Evolutionary conservation across 1,139 yeast genomes (phyloP).

Genomic region (Meyerozyma carpophila): DNA sequence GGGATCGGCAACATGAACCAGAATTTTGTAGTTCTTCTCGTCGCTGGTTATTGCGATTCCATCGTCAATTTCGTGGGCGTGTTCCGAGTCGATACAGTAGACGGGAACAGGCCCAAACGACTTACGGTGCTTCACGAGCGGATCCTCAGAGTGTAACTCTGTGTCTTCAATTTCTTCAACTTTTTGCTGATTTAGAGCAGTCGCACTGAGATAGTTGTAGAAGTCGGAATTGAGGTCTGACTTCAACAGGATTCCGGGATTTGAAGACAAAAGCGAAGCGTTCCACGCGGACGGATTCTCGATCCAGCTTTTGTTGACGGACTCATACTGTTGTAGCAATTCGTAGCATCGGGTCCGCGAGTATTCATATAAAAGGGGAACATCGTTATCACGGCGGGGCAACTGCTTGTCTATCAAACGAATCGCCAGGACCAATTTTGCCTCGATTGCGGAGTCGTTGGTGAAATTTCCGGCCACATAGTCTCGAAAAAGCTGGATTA

Average conservation of each 20-base stretch:
- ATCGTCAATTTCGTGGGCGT: slow-evolving; percentile 91
- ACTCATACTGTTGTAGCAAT: slow-evolving; percentile 26
- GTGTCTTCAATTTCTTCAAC: too few relatives aligned
- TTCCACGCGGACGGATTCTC: slow-evolving; percentile 49
- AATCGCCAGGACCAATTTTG: slow-evolving; percentile 30
- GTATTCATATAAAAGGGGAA: slow-evolving; percentile 32
- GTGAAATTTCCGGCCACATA: slow-evolving; percentile 45
- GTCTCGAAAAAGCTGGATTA: slow-evolving; percentile 40
- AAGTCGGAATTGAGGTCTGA: slow-evolving; percentile 40
- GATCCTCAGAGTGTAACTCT: slow-evolving; percentile 26
- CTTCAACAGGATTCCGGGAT: slow-evolving; percentile 28
- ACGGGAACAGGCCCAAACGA: slow-evolving; percentile 45
- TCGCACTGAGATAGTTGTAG: slow-evolving; percentile 25
- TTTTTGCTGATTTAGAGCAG: too few relatives aligned
- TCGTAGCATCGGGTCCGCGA: slow-evolving; percentile 47
- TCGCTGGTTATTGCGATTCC: slow-evolving; percentile 62
- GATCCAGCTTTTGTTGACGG: slow-evolving; percentile 15
- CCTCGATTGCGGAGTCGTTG: slow-evolving; percentile 33
- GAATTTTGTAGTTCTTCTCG: slow-evolving; percentile 36
- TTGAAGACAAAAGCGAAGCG: slow-evolving; percentile 36
- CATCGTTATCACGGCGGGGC: slow-evolving; percentile 9
- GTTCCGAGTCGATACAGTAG: slow-evolving; percentile 78
- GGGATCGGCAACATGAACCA: slow-evolving; percentile 88
- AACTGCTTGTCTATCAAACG: slow-evolving; percentile 26
- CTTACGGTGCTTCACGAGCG: slow-evolving; percentile 24